phyloP scores from a whole-genome alignment of 768 basidiomycete genomes.

The Pulveroboletus sp. region DNA sequence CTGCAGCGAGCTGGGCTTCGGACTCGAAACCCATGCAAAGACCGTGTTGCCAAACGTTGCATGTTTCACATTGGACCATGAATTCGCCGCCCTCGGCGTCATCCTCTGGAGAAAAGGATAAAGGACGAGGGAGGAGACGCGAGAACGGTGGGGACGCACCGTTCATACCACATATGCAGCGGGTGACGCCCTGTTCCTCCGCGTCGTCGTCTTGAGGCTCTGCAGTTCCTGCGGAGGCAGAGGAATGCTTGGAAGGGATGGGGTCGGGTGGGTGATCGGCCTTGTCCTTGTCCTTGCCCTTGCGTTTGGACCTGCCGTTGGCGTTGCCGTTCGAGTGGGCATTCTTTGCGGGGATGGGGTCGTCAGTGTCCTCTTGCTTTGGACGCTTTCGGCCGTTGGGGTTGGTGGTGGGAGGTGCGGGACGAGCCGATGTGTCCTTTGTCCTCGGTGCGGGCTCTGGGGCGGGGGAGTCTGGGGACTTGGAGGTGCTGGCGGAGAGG shows the following conservation, averaged over 20 bases:
- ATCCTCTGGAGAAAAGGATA: conserved; percentile 48
- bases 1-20: conserved; percentile 67
- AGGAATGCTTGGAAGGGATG: conserved; percentile 26
- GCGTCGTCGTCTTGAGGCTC: conserved; percentile 42
- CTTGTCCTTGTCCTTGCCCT: conserved; percentile 63
- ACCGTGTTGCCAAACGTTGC: conserved; percentile 98
- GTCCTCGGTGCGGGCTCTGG: conserved; percentile 44
- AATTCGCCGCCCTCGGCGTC: conserved; percentile 86
- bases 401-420: conserved; percentile 37
- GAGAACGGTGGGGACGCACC: conserved; percentile 44
- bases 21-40: conserved; percentile 90
- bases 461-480: conserved; percentile 68
- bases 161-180: conserved; percentile 81
- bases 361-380: conserved; percentile 74
- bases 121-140: conserved; percentile 20
- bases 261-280: conserved; percentile 33
- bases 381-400: conserved; percentile 50
- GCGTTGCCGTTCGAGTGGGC: conserved; percentile 25
- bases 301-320: conserved; percentile 54
- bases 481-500: conserved; percentile 61
- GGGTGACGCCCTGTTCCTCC: conserved; percentile 59
- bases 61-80: conserved; percentile 97
- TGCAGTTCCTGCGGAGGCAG: conserved; percentile 32
- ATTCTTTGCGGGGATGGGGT: conserved; percentile 47
- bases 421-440: conserved; percentile 38